These are phyloP conservation scores for Cyclotella cryptica DNA, from an alignment of 108 stramenopile genomes.

Conservation along the genomic window DNA sequence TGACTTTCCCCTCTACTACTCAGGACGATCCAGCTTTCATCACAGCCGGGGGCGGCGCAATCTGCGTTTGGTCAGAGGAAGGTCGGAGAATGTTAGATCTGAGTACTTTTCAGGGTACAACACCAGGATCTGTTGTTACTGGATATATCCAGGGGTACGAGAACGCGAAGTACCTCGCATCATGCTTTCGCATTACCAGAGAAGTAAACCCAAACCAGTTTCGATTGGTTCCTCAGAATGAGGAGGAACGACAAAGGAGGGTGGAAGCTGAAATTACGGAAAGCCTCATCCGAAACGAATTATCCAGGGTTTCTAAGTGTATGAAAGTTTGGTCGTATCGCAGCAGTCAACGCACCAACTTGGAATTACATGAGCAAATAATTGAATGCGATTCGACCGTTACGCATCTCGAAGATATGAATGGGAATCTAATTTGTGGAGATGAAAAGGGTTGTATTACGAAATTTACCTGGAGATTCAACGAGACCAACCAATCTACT, in stretches of 20 bases:
- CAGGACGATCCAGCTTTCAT: slow-evolving; percentile 38
- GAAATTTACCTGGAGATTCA: slow-evolving; percentile 3
- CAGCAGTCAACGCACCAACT: slow-evolving; percentile 12
- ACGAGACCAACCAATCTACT: background rate
- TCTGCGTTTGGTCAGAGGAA: slow-evolving; percentile 54
- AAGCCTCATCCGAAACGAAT: slow-evolving; percentile 26
- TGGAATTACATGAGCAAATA: background rate
- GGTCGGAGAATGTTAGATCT: slow-evolving; percentile 34
- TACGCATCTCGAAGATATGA: slow-evolving; percentile 13
- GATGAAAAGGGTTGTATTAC: slow-evolving; percentile 41
- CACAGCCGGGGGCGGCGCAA: slow-evolving; percentile 53
- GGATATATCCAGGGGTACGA: slow-evolving; percentile 7
- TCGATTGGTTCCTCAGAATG: slow-evolving; percentile 59
- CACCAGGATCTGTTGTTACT: slow-evolving; percentile 41
- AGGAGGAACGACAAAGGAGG: slow-evolving; percentile 37
- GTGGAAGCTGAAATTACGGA: slow-evolving; percentile 48
- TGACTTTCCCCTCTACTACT: slow-evolving; percentile 28
- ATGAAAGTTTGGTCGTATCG: slow-evolving; percentile 49
- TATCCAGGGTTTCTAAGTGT: slow-evolving; percentile 22
- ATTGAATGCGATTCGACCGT: slow-evolving; percentile 34
- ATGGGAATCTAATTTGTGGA: slow-evolving; percentile 24
- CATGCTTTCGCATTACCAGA: slow-evolving; percentile 50
- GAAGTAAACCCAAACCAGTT: slow-evolving; percentile 49
- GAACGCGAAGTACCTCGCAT: slow-evolving; percentile 45
- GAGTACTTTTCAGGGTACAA: slow-evolving; percentile 39